A percentile compares a stretch with the other conserved stretches of the same genome.
phyloP scores from a whole-genome alignment of 1,284 basidiomycete species.

The Marasmius fiardii region DNA sequence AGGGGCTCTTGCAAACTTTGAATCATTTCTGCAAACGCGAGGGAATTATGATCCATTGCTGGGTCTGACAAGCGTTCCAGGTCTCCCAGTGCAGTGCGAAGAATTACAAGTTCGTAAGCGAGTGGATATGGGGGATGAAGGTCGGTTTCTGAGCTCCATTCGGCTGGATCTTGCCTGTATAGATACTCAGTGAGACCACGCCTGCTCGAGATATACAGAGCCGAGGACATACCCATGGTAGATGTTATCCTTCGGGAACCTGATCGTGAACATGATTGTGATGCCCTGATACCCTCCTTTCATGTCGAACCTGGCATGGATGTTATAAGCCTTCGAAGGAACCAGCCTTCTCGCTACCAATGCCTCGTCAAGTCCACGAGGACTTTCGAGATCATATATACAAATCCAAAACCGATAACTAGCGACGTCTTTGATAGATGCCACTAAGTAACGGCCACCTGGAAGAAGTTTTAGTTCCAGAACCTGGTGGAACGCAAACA shows the following conservation, averaged over 20 bases:
- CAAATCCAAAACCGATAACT: conserved; percentile 46
- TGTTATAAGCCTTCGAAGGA: conserved; percentile 49
- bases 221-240: conserved; percentile 9
- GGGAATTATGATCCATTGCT: conserved; percentile 35
- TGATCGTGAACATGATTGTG: conserved; percentile 46
- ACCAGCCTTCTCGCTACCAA: conserved; percentile 51
- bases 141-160: conserved; percentile 40
- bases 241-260: conserved; percentile 8
- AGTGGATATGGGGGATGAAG: conserved; percentile 48
- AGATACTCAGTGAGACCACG: conserved; percentile 1
- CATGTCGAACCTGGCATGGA: conserved; percentile 58
- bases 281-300: conserved; percentile 47
- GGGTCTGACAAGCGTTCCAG: conserved; percentile 53
- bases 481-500: conserved; percentile 41
- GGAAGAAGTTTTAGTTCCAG: conserved; percentile 61
- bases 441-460: conserved; percentile 67
- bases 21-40: conserved; percentile 34
- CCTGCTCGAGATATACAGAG: conserved; percentile 9
- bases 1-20: conserved; percentile 37
- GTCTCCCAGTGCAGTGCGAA: conserved; percentile 43
- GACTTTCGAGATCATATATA: conserved; percentile 57
- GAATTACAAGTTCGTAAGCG: conserved; percentile 46
- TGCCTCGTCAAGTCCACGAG: conserved; percentile 35
- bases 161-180: conserved; percentile 41
- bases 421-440: conserved; percentile 46